Evolutionary conservation across 257 asterid species (phyloP).

Genomic region (Nicotiana tomentosiformis): DNA sequence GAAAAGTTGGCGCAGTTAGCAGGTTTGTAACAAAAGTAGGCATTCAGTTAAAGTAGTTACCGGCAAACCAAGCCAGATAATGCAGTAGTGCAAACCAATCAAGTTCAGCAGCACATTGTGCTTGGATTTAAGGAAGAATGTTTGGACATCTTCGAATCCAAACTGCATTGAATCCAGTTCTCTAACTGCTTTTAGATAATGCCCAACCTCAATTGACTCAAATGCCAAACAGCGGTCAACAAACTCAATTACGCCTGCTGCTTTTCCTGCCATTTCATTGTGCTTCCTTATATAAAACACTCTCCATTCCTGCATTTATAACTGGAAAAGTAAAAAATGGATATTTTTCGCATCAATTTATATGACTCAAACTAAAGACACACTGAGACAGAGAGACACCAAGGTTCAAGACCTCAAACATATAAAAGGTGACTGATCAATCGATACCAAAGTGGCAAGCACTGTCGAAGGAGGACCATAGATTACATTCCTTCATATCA

Average conservation of each 20-base stretch:
- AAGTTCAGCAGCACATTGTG: conserved; percentile 61
- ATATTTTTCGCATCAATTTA: not conserved
- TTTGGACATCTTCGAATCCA: conserved; percentile 62
- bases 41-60: conserved; percentile 25
- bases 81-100: conserved; percentile 83
- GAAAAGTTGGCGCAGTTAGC: not conserved
- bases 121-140: conserved; percentile 58
- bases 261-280: conserved; percentile 55
- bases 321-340: not conserved
- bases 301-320: conserved; percentile 58
- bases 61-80: conserved; percentile 47
- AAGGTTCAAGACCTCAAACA: no score
- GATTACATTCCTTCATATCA: no score
- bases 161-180: conserved; percentile 41
- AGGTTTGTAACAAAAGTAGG: not conserved
- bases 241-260: conserved; percentile 28
- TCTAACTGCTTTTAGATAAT: conserved; percentile 56
- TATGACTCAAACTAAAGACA: not conserved
- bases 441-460: not conserved
- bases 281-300: conserved; percentile 53
- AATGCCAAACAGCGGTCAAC: conserved; percentile 46
- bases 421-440: not conserved
- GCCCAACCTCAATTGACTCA: conserved; percentile 73
- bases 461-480: no score
- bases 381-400: no score